Conservation (phyloP, 257 asterid genomes). For the Knoxia roxburghii region DNA sequence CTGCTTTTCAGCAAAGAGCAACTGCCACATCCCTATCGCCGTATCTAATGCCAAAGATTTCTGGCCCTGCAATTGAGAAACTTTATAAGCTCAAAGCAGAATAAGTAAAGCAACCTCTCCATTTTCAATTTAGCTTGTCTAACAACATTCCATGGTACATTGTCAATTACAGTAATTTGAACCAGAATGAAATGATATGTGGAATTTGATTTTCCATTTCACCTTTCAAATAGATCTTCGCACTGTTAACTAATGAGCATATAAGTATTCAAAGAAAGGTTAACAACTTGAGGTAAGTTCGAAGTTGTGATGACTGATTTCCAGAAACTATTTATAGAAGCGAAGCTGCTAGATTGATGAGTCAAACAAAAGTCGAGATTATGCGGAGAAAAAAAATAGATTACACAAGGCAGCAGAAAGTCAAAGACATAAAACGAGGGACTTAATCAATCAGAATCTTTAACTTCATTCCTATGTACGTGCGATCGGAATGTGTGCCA, state of each 20-base stretch:
- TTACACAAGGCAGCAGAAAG: not conserved
- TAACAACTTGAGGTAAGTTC: not conserved
- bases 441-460: not conserved
- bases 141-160: not conserved
- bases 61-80: constrained; percentile 69
- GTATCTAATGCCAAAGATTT: constrained; percentile 97
- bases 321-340: not conserved
- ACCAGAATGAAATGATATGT: not conserved
- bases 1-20: constrained; percentile 82
- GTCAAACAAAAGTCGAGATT: too few relatives aligned
- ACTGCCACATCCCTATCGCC: constrained; percentile 99
- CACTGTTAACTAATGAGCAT: not conserved
- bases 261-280: not conserved
- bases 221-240: not conserved
- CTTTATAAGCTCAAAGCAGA: not conserved
- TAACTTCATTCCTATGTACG: not conserved
- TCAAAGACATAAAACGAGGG: too few relatives aligned
- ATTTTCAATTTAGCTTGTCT: not conserved
- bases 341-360: too few relatives aligned
- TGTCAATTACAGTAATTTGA: not conserved
- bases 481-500: not conserved
- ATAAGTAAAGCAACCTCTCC: not conserved
- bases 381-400: too few relatives aligned
- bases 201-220: not conserved
- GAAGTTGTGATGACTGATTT: not conserved